Conservation (phyloP, 2,329 filamentous ascomycete species). For the Aureobasidium mangrovei region DNA sequence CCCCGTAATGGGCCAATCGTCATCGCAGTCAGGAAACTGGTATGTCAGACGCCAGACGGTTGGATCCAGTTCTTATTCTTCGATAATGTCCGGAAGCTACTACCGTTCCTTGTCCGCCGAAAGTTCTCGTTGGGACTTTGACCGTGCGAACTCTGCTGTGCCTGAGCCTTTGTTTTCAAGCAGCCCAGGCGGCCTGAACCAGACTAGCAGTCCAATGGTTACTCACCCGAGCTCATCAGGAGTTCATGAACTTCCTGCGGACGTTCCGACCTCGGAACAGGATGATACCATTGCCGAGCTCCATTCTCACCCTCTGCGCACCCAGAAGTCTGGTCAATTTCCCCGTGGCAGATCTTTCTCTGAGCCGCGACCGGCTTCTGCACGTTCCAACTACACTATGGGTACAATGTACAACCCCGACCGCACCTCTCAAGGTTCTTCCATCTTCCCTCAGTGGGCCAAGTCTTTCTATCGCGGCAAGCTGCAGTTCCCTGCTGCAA, state of each 20-base stretch:
- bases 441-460: constrained; percentile 29
- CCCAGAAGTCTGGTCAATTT: constrained; percentile 27
- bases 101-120: background rate
- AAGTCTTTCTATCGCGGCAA: constrained; percentile 28
- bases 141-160: constrained; percentile 21
- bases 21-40: constrained; percentile 1
- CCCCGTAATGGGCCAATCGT: background rate
- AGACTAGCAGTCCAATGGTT: background rate
- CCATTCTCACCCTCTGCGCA: constrained; percentile 23
- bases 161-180: constrained; percentile 27
- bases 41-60: constrained; percentile 9
- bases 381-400: constrained; percentile 24
- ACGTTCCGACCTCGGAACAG: constrained; percentile 19
- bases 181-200: background rate
- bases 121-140: constrained; percentile 4
- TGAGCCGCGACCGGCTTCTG: constrained; percentile 19
- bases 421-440: constrained; percentile 22
- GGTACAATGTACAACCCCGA: constrained; percentile 21
- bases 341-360: constrained; percentile 24
- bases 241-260: background rate
- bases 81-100: background rate
- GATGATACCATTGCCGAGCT: constrained; percentile 29
- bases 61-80: constrained; percentile 7
- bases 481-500: constrained; percentile 17
- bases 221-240: constrained; percentile 7